Evolutionary conservation across 805 yeast genomes (phyloP).

Genomic region (Lachancea sp.): DNA sequence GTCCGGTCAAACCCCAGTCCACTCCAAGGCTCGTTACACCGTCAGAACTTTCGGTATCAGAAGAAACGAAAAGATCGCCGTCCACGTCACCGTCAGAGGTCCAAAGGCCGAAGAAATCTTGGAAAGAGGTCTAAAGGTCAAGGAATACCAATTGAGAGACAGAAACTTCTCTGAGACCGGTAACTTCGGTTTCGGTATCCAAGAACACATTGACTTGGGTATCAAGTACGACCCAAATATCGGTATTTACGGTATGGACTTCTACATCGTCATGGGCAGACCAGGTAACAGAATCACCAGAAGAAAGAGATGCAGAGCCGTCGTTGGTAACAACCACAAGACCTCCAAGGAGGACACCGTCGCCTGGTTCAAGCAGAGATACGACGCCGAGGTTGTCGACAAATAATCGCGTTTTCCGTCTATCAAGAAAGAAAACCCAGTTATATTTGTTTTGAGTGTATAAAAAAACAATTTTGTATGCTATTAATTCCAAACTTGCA

Average conservation of each 20-base stretch:
- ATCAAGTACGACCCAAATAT: slow-evolving; percentile 99
- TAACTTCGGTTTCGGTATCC: slow-evolving; percentile 99
- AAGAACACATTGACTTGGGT: slow-evolving; percentile 99
- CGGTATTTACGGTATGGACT: slow-evolving; percentile 99
- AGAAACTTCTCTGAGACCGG: slow-evolving; percentile 98
- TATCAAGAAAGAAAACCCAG: neutral
- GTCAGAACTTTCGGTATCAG: slow-evolving; percentile 99
- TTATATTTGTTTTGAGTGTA: neutral
- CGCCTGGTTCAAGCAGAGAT: slow-evolving; percentile 98
- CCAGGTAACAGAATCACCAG: slow-evolving; percentile 98
- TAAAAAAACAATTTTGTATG: slow-evolving; percentile 1
- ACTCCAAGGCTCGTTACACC: slow-evolving; percentile 99
- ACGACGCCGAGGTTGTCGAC: slow-evolving; percentile 96
- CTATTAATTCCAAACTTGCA: slow-evolving; percentile 2
- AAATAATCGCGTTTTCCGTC: slow-evolving; percentile 44
- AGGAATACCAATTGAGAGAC: slow-evolving; percentile 93
- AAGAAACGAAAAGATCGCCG: slow-evolving; percentile 99
- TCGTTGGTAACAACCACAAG: slow-evolving; percentile 88
- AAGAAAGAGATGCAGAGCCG: slow-evolving; percentile 90
- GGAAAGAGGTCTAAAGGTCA: slow-evolving; percentile 99
- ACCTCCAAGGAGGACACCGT: slow-evolving; percentile 91
- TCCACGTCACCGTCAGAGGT: slow-evolving; percentile 99
- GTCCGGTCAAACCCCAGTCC: slow-evolving; percentile 99
- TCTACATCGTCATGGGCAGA: slow-evolving; percentile 99
- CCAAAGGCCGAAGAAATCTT: slow-evolving; percentile 99